These are phyloP conservation scores for Zopfochytrium polystomum DNA, from an alignment of 371 early-diverging fungal species.

Conservation along the genomic window DNA sequence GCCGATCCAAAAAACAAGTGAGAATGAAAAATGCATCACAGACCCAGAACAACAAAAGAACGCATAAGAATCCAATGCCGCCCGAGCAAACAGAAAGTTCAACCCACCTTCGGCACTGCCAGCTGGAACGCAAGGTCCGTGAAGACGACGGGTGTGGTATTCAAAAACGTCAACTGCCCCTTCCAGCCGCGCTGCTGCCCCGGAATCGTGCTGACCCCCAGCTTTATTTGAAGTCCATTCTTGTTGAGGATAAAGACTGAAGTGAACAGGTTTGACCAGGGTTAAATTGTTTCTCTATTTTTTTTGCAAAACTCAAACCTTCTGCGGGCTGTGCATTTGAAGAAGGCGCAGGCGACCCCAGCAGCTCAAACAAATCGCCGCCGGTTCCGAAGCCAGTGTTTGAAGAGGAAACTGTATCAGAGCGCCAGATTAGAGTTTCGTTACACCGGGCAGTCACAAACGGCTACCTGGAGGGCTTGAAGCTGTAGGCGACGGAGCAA, in stretches of 20 bases:
- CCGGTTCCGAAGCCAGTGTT: background rate
- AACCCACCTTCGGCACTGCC: slow-evolving; percentile 49
- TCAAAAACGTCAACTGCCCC: slow-evolving; percentile 39
- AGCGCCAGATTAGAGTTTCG: too few species aligned
- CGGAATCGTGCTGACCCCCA: too few species aligned
- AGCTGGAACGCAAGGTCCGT: slow-evolving; percentile 42
- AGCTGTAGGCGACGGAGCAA: slow-evolving; percentile 13
- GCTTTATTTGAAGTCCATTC: slow-evolving; percentile 63
- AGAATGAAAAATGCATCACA: too few species aligned
- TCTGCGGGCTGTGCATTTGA: background rate
- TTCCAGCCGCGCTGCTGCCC: slow-evolving; percentile 11
- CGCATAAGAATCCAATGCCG: too few species aligned
- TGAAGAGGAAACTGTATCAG: too few species aligned
- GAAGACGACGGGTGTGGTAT: slow-evolving; percentile 50
- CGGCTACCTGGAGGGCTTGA: too few species aligned
- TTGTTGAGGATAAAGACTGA: slow-evolving; percentile 59
- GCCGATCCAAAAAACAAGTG: too few species aligned
- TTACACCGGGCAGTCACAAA: too few species aligned
- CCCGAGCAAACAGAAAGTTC: too few species aligned
- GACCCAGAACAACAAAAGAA: too few species aligned
- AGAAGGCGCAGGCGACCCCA: background rate
- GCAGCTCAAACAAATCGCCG: slow-evolving; percentile 4
- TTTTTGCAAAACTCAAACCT: background rate
- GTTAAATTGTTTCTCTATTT: background rate
- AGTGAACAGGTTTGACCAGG: background rate